Base-by-base conservation (phyloP, 805 yeast genomes). In the Candida orba region DNA sequence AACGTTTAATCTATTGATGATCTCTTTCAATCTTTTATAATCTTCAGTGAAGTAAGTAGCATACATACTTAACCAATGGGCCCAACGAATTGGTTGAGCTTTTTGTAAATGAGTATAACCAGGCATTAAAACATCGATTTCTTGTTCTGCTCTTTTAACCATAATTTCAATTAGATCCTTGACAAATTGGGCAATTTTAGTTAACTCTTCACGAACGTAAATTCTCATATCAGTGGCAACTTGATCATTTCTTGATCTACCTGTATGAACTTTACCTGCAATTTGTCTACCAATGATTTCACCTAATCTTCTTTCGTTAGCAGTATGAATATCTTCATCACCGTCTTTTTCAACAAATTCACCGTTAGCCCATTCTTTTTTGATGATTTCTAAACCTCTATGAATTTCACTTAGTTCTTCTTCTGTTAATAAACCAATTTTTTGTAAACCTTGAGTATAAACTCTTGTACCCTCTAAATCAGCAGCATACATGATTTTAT, bases 201-300 rank as follows among this genome's bases (percentile, higher is more conserved):
- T 61, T 50, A 93, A 69, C 51, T 79, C 76, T 55, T 82, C 90
- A 58, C 96, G 82, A 44, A 93, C 96, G 54, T 78, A 91, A 24
- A 93, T 78, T 65, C 99, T 78, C 95, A 93, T 87, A 62, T 93
- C 99, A n/a, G 98, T 91, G 37, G 96, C 99, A 41, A 90, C 97
- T 71, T 93, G 99, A 65, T 93, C 99, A 60, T 93, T 93, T 75
- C 99, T 81, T 38, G 96, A 86, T 62, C 99, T 80, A 49, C 99
- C 99, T n/a, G 99, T 93, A 65, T 93, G 99, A 27, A 93, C 98
- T 59, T 93, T 93, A 34, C 99, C 99, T 14, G 98, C 86, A 61
- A 93, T 91, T 43, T 79, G 80, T 57, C 80, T 81, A 44, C 99
- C 99, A 57, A 93, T 93, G 42, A 93, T 70, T 68, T 93, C 99